Conservation (phyloP, 768 basidiomycete genomes). For the Royoungia palumana region DNA sequence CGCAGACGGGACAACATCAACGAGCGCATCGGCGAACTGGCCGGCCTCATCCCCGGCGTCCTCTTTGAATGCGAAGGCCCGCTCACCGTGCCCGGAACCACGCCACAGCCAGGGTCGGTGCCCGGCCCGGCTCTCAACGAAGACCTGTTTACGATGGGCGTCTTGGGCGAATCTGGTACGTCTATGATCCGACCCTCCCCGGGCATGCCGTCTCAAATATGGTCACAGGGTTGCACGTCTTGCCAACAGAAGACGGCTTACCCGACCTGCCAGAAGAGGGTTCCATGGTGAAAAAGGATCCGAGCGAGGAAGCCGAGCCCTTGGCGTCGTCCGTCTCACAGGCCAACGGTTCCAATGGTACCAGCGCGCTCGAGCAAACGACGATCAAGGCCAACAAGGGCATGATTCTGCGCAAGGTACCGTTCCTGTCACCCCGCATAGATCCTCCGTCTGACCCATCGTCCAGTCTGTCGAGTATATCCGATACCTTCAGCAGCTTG, state of each 20-base stretch:
- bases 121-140: constrained; percentile 14
- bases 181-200: neutral
- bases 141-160: constrained; percentile 20
- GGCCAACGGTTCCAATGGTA: constrained; percentile 3
- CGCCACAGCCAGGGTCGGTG: constrained; percentile 9
- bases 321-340: constrained; percentile 16
- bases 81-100: constrained; percentile 13
- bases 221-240: constrained; percentile 23
- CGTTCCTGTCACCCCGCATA: neutral
- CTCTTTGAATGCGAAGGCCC: constrained; percentile 59
- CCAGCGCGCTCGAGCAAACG: constrained; percentile 29
- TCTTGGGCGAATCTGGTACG: constrained; percentile 22
- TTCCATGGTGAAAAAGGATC: constrained; percentile 26
- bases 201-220: neutral
- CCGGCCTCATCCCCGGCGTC: constrained; percentile 84
- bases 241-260: constrained; percentile 24
- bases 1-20: constrained; percentile 90
- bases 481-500: constrained; percentile 83
- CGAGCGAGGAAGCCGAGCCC: constrained; percentile 28
- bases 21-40: constrained; percentile 89
- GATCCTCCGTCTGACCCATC: constrained; percentile 1
- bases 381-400: constrained; percentile 92
- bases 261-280: constrained; percentile 31
- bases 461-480: constrained; percentile 47
- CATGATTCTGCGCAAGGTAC: constrained; percentile 81